A percentile compares a stretch with the other conserved stretches of the same genome.
These are phyloP conservation scores for Neoscytalidium dimidiatum DNA, from an alignment of 2,329 filamentous ascomycete genomes.

Conservation along the genomic window DNA sequence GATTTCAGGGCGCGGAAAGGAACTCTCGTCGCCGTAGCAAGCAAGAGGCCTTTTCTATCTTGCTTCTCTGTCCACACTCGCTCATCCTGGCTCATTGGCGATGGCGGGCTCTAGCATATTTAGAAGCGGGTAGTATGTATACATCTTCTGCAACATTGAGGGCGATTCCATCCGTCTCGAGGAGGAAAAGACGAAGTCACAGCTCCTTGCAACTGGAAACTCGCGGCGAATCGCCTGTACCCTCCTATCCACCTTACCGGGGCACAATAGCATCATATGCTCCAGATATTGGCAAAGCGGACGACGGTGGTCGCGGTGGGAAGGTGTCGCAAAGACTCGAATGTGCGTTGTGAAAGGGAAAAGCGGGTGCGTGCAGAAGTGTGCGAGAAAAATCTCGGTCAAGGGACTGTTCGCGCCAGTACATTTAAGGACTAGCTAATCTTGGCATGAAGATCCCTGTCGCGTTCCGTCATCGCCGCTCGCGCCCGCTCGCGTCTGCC, in stretches of 20 bases:
- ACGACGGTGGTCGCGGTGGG: background rate
- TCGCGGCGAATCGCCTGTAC: background rate
- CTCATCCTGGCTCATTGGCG: conserved; percentile 51
- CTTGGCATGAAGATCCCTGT: background rate
- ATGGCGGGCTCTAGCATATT: conserved; percentile 60
- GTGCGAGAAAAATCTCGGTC: conserved; percentile 14
- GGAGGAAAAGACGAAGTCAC: too few species aligned
- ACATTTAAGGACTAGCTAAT: background rate
- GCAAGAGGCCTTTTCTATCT: conserved; percentile 35
- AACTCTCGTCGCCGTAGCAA: conserved; percentile 4
- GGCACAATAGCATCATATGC: background rate
- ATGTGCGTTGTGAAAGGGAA: background rate
- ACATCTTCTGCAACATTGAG: background rate
- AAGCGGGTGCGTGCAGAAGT: background rate
- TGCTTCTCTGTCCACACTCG: conserved; percentile 62
- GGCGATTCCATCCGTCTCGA: background rate
- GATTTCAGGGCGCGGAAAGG: conserved; percentile 11
- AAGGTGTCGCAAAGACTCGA: background rate
- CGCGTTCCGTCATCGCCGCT: background rate
- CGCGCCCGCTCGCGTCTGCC: background rate
- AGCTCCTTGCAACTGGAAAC: too few species aligned
- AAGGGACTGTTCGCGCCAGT: background rate
- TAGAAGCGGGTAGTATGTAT: conserved; percentile 45
- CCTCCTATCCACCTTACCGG: background rate
- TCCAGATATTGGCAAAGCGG: background rate